phyloP scores from a whole-genome alignment of 495 filamentous ascomycete genomes.

The Durotheca rogersii region DNA sequence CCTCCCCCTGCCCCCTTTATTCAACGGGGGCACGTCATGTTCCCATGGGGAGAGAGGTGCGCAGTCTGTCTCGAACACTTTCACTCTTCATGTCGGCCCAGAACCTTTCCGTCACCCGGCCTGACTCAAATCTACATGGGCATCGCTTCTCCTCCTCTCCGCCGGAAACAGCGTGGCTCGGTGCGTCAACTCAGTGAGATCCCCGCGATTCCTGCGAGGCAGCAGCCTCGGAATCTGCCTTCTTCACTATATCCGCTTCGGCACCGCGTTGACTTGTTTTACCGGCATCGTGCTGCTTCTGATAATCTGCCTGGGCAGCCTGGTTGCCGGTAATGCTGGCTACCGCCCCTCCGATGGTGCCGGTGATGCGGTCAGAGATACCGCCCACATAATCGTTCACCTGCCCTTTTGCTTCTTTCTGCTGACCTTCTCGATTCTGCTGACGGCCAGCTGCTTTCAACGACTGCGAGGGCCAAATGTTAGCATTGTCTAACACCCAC shows the following conservation, averaged over 20 bases:
- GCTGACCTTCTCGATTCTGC: constrained; percentile 80
- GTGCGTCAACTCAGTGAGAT: not conserved
- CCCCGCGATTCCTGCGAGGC: constrained; percentile 11
- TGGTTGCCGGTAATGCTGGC: constrained; percentile 73
- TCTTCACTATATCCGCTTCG: constrained; percentile 78
- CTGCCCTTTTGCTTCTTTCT: constrained; percentile 81
- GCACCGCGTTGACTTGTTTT: constrained; percentile 85
- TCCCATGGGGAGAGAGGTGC: no score
- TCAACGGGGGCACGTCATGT: no score
- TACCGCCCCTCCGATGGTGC: constrained; percentile 66
- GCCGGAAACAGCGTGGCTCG: not conserved
- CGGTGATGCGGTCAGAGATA: constrained; percentile 67
- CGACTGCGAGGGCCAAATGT: constrained; percentile 34
- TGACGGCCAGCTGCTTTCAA: constrained; percentile 70
- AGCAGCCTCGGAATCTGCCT: constrained; percentile 47
- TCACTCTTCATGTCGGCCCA: no score
- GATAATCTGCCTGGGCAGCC: constrained; percentile 57
- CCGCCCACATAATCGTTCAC: constrained; percentile 73
- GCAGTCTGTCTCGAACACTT: no score
- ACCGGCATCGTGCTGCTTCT: constrained; percentile 74
- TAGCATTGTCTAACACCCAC: not conserved
- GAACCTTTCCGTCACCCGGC: no score
- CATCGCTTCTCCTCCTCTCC: constrained; percentile 22
- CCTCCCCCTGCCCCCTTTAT: no score
- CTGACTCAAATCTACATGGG: constrained; percentile 26